Conservation (phyloP, 1,284 basidiomycete genomes). For the Rhodotorula sp. region DNA sequence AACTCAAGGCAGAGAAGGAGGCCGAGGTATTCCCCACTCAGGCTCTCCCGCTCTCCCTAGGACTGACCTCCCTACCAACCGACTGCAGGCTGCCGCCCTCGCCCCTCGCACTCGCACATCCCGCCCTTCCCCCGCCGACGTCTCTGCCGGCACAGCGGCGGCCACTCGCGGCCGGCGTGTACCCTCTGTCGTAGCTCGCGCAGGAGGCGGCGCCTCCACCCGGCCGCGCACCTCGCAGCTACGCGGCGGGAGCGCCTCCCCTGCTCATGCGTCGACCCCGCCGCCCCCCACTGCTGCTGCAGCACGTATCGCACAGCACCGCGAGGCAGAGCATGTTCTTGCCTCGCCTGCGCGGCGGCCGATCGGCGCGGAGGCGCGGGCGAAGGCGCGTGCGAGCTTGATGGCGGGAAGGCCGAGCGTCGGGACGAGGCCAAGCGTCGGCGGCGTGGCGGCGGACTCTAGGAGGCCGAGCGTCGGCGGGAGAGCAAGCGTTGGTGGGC, state of each 20-base stretch:
- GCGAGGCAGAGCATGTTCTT: background rate
- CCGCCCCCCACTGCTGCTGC: too few species aligned
- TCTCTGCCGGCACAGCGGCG: background rate
- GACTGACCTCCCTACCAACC: background rate
- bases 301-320: background rate
- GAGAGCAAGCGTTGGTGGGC: background rate
- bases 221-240: background rate
- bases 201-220: background rate
- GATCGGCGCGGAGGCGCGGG: conserved; percentile 1
- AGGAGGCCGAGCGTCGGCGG: background rate
- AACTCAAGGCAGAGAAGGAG: conserved; percentile 39
- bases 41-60: too few species aligned
- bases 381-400: background rate
- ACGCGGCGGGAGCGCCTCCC: background rate
- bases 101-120: background rate
- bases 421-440: background rate
- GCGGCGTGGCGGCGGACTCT: background rate
- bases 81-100: background rate
- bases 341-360: conserved; percentile 6
- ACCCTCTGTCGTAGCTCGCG: conserved; percentile 16
- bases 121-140: too few species aligned
- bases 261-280: background rate
- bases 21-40: conserved; percentile 22
- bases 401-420: conserved; percentile 1
- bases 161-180: background rate